phyloP scores from a whole-genome alignment of 257 asterid genomes.

The Rubia yunnanensis region DNA sequence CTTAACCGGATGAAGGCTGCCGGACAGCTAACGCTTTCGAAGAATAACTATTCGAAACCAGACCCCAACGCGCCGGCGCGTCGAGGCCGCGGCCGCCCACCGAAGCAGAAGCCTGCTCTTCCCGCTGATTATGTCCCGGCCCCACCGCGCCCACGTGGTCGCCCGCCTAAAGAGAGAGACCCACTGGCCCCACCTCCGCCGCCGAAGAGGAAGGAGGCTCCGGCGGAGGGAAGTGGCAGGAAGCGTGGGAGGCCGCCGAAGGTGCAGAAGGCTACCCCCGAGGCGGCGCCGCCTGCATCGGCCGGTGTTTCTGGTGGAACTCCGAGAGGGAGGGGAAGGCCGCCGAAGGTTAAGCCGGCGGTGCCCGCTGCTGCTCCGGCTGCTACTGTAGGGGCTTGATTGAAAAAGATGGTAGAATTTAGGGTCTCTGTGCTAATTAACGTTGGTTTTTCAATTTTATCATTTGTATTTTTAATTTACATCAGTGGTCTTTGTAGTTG shows the following conservation, averaged over 20 bases:
- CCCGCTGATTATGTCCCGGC: constrained; percentile 24
- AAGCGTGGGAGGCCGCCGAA: constrained; percentile 84
- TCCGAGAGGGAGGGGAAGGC: constrained; percentile 78
- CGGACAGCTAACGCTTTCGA: constrained; percentile 50
- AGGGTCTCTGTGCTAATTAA: constrained; percentile 30
- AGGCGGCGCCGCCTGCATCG: neutral
- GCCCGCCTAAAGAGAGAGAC: constrained; percentile 54
- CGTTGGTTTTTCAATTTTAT: constrained; percentile 10
- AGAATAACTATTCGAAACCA: constrained; percentile 60
- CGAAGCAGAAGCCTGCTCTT: constrained; percentile 51
- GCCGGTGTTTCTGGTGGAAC: constrained; percentile 12
- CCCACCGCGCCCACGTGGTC: constrained; percentile 67
- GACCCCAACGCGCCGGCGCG: constrained; percentile 68
- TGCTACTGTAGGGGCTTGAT: constrained; percentile 65
- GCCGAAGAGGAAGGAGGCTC: constrained; percentile 25
- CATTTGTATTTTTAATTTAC: constrained; percentile 1
- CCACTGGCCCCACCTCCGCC: constrained; percentile 30
- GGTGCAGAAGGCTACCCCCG: constrained; percentile 9
- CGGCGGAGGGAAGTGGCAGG: constrained; percentile 29
- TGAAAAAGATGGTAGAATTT: constrained; percentile 8
- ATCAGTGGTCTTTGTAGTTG: constrained; percentile 27
- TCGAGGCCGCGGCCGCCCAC: constrained; percentile 92
- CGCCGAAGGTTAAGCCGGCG: constrained; percentile 54
- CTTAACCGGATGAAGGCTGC: constrained; percentile 55
- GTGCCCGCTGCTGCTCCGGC: constrained; percentile 27